Percentiles rank a stretch among this genome's conserved stretches.
Conservation (phyloP, 768 basidiomycete genomes). For the Sistotremastrum niveocremeum region DNA sequence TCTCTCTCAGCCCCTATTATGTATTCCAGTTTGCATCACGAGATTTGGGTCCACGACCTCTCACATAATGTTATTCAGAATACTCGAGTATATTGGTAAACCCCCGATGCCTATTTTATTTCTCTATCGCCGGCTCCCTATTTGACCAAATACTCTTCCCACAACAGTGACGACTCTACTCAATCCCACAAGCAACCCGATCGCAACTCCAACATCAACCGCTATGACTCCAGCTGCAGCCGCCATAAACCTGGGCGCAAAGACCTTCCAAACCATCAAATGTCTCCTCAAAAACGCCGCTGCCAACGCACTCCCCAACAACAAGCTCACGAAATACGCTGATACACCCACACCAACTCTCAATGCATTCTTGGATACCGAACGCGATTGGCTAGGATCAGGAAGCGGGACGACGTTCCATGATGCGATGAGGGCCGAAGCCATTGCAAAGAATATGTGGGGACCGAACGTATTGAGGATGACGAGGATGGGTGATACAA, state of each 20-base stretch:
- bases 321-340: conserved; percentile 48
- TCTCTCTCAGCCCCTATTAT: too few species aligned
- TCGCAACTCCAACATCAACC: conserved; percentile 54
- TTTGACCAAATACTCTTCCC: too few species aligned
- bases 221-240: conserved; percentile 51
- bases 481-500: conserved; percentile 62
- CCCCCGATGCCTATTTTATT: too few species aligned
- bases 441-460: conserved; percentile 49
- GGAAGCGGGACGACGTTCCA: conserved; percentile 73
- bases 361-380: conserved; percentile 20
- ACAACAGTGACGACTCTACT: conserved; percentile 20
- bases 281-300: conserved; percentile 71
- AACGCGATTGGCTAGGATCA: conserved; percentile 3
- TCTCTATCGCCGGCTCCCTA: too few species aligned
- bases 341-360: conserved; percentile 35
- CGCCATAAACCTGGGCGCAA: conserved; percentile 88
- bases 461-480: conserved; percentile 68
- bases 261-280: conserved; percentile 98
- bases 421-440: conserved; percentile 55
- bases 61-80: too few species aligned
- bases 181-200: conserved; percentile 50
- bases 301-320: conserved; percentile 57
- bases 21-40: too few species aligned
- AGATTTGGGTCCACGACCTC: too few species aligned
- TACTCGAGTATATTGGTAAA: too few species aligned